Evolutionary conservation across 1,284 basidiomycete genomes (phyloP).

Genomic region (Neolentinus lepideus): DNA sequence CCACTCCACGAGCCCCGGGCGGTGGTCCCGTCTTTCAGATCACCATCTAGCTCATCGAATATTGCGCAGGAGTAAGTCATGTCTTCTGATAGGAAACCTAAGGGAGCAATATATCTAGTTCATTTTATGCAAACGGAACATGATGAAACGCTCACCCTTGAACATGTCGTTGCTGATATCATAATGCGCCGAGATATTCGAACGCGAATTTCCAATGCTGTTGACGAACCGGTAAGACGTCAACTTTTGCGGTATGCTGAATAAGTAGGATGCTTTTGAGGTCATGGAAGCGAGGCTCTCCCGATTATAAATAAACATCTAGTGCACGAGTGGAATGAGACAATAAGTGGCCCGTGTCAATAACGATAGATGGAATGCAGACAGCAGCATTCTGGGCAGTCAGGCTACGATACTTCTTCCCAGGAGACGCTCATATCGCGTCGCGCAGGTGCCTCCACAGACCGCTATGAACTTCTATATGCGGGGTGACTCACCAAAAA

Average conservation of each 20-base stretch:
- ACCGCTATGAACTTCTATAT: too few species aligned
- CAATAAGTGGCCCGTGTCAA: background rate
- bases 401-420: too few species aligned
- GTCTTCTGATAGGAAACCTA: slow-evolving; percentile 64
- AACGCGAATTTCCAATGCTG: slow-evolving; percentile 52
- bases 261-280: slow-evolving; percentile 42
- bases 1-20: slow-evolving; percentile 23
- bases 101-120: slow-evolving; percentile 18
- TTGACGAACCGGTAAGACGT: slow-evolving; percentile 57
- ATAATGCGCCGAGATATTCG: slow-evolving; percentile 73
- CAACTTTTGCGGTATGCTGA: slow-evolving; percentile 48
- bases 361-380: background rate
- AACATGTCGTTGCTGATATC: slow-evolving; percentile 64
- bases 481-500: slow-evolving; percentile 54
- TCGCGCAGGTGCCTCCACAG: too few species aligned
- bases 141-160: slow-evolving; percentile 24
- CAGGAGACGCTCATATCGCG: too few species aligned
- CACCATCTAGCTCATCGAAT: slow-evolving; percentile 58
- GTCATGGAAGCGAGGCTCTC: slow-evolving; percentile 39
- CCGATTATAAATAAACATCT: slow-evolving; percentile 67
- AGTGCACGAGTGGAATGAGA: background rate
- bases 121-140: slow-evolving; percentile 2
- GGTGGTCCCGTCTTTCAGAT: slow-evolving; percentile 33
- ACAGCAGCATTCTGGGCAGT: background rate
- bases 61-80: slow-evolving; percentile 83